A percentile compares a stretch with the other conserved stretches of the same genome.
Evolutionary conservation across 495 filamentous ascomycete species (phyloP).

Genomic region (Sordaria brevicollis): DNA sequence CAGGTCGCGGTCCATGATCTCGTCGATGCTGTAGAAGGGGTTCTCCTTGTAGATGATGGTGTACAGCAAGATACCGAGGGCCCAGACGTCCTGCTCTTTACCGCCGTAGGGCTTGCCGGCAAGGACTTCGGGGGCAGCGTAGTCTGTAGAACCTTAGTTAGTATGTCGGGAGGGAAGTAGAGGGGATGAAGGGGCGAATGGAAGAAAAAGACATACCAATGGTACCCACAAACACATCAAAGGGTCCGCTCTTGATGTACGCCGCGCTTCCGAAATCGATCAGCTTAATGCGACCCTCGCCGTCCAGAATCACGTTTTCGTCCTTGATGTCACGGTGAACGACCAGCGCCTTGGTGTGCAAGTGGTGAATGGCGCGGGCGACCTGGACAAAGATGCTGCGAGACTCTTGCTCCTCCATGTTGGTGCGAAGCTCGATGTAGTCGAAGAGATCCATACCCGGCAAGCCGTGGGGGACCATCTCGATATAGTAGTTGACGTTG

Average conservation of each 20-base stretch:
- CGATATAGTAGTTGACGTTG: constrained; percentile 96
- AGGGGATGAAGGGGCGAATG: not conserved
- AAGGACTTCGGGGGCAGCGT: constrained; percentile 95
- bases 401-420: constrained; percentile 92
- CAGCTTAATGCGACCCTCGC: constrained; percentile 90
- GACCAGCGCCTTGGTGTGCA: constrained; percentile 84
- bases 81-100: constrained; percentile 98
- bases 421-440: constrained; percentile 92
- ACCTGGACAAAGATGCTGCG: constrained; percentile 94
- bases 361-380: constrained; percentile 75
- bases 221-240: constrained; percentile 98
- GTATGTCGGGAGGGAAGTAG: not conserved
- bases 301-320: constrained; percentile 92
- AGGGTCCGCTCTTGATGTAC: constrained; percentile 95
- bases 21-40: constrained; percentile 97
- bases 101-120: constrained; percentile 86
- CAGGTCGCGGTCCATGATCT: constrained; percentile 95
- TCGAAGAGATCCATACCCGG: constrained; percentile 99
- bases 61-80: constrained; percentile 93
- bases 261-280: constrained; percentile 98
- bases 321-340: constrained; percentile 99
- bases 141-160: constrained; percentile 49
- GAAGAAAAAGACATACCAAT: constrained; percentile 58
- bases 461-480: constrained; percentile 92
- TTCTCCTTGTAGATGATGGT: constrained; percentile 99